Evolutionary conservation across 768 basidiomycete genomes (phyloP).

Genomic region (Coprinellus micaceus): DNA sequence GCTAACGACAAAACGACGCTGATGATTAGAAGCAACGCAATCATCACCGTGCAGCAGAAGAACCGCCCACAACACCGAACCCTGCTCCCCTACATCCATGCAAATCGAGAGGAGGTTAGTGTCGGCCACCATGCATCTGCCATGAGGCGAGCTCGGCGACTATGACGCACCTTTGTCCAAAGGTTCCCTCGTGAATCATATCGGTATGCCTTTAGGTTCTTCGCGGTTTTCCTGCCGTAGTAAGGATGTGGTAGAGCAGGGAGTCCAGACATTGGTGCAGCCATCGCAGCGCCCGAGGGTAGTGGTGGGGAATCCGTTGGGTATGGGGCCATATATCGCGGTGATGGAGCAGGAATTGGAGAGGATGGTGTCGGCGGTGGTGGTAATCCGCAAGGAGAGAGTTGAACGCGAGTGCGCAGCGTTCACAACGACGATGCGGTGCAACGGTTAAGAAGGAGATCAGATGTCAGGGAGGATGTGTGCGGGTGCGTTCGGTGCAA

Average conservation of each 20-base stretch:
- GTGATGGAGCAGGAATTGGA: neutral
- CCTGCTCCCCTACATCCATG: constrained; percentile 49
- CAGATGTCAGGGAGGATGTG: neutral
- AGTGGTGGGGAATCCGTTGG: neutral
- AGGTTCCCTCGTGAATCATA: constrained; percentile 56
- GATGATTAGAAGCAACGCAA: constrained; percentile 57
- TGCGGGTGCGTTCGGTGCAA: too few relatives aligned
- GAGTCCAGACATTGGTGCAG: neutral
- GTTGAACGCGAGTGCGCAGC: neutral
- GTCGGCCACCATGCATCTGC: neutral
- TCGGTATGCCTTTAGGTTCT: constrained; percentile 49
- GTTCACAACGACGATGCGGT: neutral
- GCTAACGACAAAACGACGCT: constrained; percentile 64
- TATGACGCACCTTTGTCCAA: constrained; percentile 58
- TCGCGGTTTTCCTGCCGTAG: constrained; percentile 29
- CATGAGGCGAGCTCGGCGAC: too few relatives aligned
- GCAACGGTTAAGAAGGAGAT: neutral
- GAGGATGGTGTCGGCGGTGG: too few relatives aligned
- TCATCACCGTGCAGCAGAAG: constrained; percentile 73
- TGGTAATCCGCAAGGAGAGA: neutral
- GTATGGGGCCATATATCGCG: neutral
- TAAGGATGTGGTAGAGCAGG: neutral
- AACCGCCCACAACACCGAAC: constrained; percentile 63
- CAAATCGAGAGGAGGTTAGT: neutral
- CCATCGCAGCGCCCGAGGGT: neutral